Conservation (phyloP, 2,329 filamentous ascomycete species). For the Fusarium circinatum region DNA sequence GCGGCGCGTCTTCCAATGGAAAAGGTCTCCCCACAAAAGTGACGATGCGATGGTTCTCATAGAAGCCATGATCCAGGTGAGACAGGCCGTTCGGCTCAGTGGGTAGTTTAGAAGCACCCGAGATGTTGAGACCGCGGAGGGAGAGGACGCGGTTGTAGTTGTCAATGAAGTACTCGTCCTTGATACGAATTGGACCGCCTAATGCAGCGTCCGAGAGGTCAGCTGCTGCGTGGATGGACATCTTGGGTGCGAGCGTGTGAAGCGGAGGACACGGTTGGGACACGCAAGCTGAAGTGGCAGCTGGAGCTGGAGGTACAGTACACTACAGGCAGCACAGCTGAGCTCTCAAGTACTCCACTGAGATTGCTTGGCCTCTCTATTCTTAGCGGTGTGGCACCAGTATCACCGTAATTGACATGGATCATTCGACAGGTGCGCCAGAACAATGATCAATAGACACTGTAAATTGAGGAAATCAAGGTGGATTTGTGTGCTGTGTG, state of each 20-base stretch:
- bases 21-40: slow-evolving; percentile 54
- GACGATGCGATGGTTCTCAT: slow-evolving; percentile 52
- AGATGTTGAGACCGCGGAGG: slow-evolving; percentile 55
- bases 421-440: not conserved
- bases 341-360: slow-evolving; percentile 26
- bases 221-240: slow-evolving; percentile 43
- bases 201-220: slow-evolving; percentile 51
- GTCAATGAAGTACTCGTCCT: slow-evolving; percentile 49
- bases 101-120: slow-evolving; percentile 54
- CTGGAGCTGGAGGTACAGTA: not conserved
- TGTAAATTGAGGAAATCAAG: not conserved
- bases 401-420: not conserved
- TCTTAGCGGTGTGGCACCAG: slow-evolving; percentile 7
- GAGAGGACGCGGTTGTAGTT: slow-evolving; percentile 51
- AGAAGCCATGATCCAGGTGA: slow-evolving; percentile 54
- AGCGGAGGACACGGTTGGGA: slow-evolving; percentile 27
- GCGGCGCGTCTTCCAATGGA: slow-evolving; percentile 50
- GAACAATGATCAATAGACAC: not conserved
- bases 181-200: slow-evolving; percentile 46
- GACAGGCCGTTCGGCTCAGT: slow-evolving; percentile 51
- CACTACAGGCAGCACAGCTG: not conserved
- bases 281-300: slow-evolving; percentile 21
- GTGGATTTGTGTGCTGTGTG: not conserved
- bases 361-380: slow-evolving; percentile 20
- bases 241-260: slow-evolving; percentile 12